Evolutionary conservation across 73 alveolate genomes (phyloP).

Genomic region (Tetrahymena borealis): DNA sequence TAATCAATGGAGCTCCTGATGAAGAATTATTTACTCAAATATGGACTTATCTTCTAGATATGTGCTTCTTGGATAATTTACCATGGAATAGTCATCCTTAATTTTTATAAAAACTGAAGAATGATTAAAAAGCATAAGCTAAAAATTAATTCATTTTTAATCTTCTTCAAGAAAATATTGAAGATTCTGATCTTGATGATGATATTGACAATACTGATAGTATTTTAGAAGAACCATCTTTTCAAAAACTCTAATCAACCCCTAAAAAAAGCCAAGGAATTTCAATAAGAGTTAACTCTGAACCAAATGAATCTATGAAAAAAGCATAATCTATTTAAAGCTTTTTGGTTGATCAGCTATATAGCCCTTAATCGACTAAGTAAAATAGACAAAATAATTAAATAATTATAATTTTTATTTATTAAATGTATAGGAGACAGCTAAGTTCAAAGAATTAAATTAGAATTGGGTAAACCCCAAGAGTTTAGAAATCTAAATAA

Average conservation of each 20-base stretch:
- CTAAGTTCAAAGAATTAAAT: neutral
- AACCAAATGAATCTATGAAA: no score
- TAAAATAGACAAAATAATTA: no score
- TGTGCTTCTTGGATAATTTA: neutral
- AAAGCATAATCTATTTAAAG: no score
- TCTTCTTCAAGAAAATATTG: neutral
- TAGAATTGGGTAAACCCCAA: neutral
- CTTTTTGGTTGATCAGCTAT: no score
- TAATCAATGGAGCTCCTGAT: neutral
- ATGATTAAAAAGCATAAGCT: neutral
- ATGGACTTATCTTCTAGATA: neutral
- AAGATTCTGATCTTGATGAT: neutral
- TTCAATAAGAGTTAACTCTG: no score
- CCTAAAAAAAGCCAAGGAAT: neutral
- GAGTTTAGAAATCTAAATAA: neutral
- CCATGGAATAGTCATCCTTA: neutral
- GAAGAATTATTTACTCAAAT: neutral
- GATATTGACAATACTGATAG: neutral
- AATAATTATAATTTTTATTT: no score
- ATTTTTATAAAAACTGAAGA: neutral
- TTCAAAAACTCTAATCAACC: neutral
- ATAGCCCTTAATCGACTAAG: no score
- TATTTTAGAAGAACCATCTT: neutral
- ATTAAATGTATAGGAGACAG: neutral
- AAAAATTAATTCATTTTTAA: neutral